Conservation (phyloP, 2,329 filamentous ascomycete genomes). For the Pseudogymnoascus sp. region DNA sequence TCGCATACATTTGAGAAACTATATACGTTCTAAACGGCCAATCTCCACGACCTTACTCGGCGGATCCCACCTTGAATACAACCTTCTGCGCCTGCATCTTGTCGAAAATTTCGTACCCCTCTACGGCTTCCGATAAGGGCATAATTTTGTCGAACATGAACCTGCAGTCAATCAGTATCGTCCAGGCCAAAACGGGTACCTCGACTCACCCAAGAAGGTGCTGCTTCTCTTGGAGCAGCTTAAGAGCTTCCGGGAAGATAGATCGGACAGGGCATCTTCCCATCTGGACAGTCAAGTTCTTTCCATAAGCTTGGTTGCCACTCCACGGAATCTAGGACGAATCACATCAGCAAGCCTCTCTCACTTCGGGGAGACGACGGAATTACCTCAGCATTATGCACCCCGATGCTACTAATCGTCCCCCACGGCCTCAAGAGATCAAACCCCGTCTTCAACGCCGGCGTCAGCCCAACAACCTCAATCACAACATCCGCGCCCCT, state of each 20-base stretch:
- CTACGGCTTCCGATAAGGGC: constrained; percentile 56
- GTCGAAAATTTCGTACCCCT: constrained; percentile 65
- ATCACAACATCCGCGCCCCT: constrained; percentile 80
- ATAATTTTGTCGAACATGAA: constrained; percentile 74
- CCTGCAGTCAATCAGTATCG: constrained; percentile 33
- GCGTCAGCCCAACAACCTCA: constrained; percentile 64
- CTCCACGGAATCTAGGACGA: constrained; percentile 53
- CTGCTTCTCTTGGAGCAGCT: constrained; percentile 57
- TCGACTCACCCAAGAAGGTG: constrained; percentile 56
- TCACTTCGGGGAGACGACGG: background rate
- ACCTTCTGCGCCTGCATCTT: constrained; percentile 68
- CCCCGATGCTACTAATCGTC: constrained; percentile 65
- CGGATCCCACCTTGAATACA: constrained; percentile 42
- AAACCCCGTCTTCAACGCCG: constrained; percentile 61
- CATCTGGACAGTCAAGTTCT: constrained; percentile 68
- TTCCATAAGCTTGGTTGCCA: constrained; percentile 56
- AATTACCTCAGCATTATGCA: constrained; percentile 61
- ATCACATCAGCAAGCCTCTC: background rate
- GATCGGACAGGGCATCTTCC: constrained; percentile 67
- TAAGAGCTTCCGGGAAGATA: constrained; percentile 57
- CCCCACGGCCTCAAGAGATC: constrained; percentile 66
- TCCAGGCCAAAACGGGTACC: background rate
- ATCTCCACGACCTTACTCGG: background rate
- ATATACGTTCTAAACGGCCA: background rate
- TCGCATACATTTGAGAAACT: background rate